A percentile compares a stretch with the other conserved stretches of the same genome.
Evolutionary conservation across 495 filamentous ascomycete genomes (phyloP).

Genomic region (Penicillium atrosanguineum): DNA sequence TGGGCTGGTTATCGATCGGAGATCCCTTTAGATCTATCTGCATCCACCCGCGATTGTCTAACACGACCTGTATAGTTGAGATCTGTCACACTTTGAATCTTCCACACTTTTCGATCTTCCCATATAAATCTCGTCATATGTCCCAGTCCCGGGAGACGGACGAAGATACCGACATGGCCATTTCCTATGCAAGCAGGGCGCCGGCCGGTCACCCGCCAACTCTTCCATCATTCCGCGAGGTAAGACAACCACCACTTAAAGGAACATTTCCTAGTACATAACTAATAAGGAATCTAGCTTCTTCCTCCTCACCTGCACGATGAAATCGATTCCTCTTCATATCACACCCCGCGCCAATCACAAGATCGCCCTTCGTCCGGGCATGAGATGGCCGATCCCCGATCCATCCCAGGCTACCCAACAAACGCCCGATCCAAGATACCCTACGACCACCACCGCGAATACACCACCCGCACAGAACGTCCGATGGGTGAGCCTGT

Average conservation of each 20-base stretch:
- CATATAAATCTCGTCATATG: slow-evolving; percentile 30
- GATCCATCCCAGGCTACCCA: slow-evolving; percentile 26
- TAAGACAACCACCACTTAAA: slow-evolving; percentile 17
- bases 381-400: slow-evolving; percentile 34
- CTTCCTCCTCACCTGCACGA: slow-evolving; percentile 48
- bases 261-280: neutral
- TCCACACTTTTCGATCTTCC: neutral
- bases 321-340: slow-evolving; percentile 47
- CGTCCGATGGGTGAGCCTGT: slow-evolving; percentile 20
- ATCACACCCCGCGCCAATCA: slow-evolving; percentile 32
- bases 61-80: neutral
- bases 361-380: slow-evolving; percentile 37
- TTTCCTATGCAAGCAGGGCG: slow-evolving; percentile 41
- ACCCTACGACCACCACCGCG: slow-evolving; percentile 22
- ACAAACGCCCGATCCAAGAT: slow-evolving; percentile 20
- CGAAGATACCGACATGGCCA: slow-evolving; percentile 45
- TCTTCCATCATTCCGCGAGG: slow-evolving; percentile 47
- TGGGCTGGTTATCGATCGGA: slow-evolving; percentile 4
- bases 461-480: slow-evolving; percentile 27
- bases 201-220: slow-evolving; percentile 37
- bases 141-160: slow-evolving; percentile 37
- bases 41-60: neutral
- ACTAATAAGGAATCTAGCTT: slow-evolving; percentile 19
- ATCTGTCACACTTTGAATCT: neutral
- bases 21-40: neutral